Percentiles rank a stretch among this genome's conserved stretches.
Conservation (phyloP, 2,329 filamentous ascomycete species). For the Dothiorella sarmentorum region DNA sequence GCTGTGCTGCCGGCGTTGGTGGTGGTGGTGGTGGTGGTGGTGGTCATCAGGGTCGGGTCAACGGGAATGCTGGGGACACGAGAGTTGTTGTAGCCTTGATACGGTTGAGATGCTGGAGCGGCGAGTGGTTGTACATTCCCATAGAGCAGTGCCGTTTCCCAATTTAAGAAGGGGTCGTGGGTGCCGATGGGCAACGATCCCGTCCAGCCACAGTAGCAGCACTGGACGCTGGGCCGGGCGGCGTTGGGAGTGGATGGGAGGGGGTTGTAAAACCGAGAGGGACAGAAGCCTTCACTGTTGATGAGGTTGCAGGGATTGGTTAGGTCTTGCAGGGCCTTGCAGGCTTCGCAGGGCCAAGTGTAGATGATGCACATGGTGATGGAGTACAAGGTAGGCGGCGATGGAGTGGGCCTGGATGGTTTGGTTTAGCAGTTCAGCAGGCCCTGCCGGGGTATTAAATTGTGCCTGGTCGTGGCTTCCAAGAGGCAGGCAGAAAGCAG, state of each 20-base stretch:
- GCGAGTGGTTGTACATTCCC: no score
- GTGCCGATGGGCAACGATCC: no score
- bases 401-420: background rate
- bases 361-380: conserved; percentile 3
- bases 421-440: no score
- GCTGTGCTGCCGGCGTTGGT: background rate
- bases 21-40: background rate
- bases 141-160: no score
- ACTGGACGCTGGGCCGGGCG: background rate
- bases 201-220: background rate
- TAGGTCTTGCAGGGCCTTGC: background rate
- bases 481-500: background rate
- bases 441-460: background rate
- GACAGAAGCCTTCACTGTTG: background rate
- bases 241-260: background rate
- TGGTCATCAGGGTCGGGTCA: background rate
- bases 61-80: background rate
- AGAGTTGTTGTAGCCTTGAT: background rate
- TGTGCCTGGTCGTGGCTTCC: background rate
- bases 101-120: background rate
- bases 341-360: conserved; percentile 1
- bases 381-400: background rate
- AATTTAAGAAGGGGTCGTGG: no score
- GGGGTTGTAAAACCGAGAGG: no score
- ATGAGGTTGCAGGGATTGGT: background rate